These are phyloP conservation scores for Collybiopsis luxurians DNA, from an alignment of 768 basidiomycete genomes.

Conservation along the genomic window DNA sequence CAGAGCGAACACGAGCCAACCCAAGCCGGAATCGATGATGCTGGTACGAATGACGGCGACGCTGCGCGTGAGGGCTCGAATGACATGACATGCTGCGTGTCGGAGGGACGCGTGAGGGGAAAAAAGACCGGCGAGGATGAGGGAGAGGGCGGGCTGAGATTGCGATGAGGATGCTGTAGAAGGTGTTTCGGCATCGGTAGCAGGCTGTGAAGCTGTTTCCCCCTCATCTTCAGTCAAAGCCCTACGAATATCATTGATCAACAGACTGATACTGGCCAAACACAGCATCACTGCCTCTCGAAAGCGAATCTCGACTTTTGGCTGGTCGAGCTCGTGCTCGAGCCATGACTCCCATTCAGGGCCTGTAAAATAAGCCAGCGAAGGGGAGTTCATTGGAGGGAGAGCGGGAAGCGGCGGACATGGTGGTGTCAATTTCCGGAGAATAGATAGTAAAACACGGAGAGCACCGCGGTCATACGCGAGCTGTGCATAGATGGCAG, in stretches of 20 bases:
- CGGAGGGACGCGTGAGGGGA: conserved; percentile 74
- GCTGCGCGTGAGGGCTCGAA: conserved; percentile 75
- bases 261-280: conserved; percentile 70
- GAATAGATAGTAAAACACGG: background rate
- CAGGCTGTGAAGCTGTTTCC: conserved; percentile 33
- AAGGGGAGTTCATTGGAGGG: conserved; percentile 23
- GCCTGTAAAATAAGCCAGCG: background rate
- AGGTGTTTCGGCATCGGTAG: conserved; percentile 8
- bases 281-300: conserved; percentile 76
- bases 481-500: conserved; percentile 59
- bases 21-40: conserved; percentile 80
- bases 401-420: conserved; percentile 53
- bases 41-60: conserved; percentile 81
- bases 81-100: conserved; percentile 84
- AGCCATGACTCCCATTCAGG: conserved; percentile 10
- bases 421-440: conserved; percentile 42
- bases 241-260: conserved; percentile 70
- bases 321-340: conserved; percentile 68
- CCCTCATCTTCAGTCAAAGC: conserved; percentile 58
- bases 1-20: conserved; percentile 64
- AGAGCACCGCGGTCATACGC: conserved; percentile 48
- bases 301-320: conserved; percentile 56
- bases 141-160: conserved; percentile 30
- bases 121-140: conserved; percentile 50
- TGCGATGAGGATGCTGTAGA: background rate